Evolutionary conservation across 2,329 filamentous ascomycete genomes (phyloP).

Genomic region (Metarhizium guizhouense): DNA sequence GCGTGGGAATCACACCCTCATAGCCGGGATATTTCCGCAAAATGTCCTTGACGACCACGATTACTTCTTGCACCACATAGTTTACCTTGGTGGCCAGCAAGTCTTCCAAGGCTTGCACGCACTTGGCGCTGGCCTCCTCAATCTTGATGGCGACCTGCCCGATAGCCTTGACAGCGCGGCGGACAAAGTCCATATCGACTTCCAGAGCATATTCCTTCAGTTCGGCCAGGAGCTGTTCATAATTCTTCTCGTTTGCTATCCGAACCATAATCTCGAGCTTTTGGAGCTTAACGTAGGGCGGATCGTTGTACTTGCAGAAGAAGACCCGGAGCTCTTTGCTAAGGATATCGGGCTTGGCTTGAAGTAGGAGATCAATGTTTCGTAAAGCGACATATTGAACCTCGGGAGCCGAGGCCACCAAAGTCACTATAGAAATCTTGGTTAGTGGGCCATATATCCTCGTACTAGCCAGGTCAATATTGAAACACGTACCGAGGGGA

Average conservation of each 20-base stretch:
- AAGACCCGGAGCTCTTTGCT: constrained; percentile 97
- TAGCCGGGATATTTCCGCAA: constrained; percentile 96
- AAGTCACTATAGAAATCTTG: constrained; percentile 55
- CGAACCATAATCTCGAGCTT: constrained; percentile 99
- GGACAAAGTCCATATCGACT: constrained; percentile 98
- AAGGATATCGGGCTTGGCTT: constrained; percentile 92
- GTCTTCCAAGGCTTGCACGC: constrained; percentile 86
- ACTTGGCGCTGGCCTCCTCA: constrained; percentile 87
- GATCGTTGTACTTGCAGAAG: constrained; percentile 99
- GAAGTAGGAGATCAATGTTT: constrained; percentile 91
- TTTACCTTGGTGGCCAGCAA: constrained; percentile 97
- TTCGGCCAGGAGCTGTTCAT: constrained; percentile 87
- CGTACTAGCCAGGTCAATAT: background rate
- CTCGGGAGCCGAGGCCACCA: constrained; percentile 91
- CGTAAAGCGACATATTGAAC: constrained; percentile 95
- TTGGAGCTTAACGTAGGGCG: constrained; percentile 92
- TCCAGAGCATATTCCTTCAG: constrained; percentile 96
- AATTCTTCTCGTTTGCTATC: constrained; percentile 95
- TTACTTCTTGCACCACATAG: constrained; percentile 96
- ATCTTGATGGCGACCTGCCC: constrained; percentile 99
- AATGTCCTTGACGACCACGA: constrained; percentile 99
- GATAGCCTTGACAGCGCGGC: constrained; percentile 88
- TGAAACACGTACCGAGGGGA: constrained; percentile 58
- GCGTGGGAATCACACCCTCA: constrained; percentile 91
- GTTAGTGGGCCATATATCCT: background rate